Percentiles rank a stretch among this genome's conserved stretches.
These are phyloP conservation scores for Nepenthes mirabilis DNA, from an alignment of 148 eudicot genomes.

Conservation along the genomic window DNA sequence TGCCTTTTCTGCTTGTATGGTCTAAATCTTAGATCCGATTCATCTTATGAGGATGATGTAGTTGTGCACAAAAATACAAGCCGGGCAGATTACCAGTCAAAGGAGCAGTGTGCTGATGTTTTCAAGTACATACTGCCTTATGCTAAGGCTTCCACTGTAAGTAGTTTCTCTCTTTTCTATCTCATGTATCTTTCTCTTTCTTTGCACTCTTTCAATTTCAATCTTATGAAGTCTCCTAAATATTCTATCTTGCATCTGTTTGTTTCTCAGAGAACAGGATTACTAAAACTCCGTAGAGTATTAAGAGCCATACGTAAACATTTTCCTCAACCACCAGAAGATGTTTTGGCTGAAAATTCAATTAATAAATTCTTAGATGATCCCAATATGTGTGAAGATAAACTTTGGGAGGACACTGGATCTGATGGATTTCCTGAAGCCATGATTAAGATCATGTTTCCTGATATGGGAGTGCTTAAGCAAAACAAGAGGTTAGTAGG, in stretches of 20 bases:
- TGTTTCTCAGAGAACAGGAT: conserved; percentile 61
- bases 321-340: conserved; percentile 87
- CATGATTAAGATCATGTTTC: conserved; percentile 43
- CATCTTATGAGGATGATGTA: conserved; percentile 76
- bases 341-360: conserved; percentile 60
- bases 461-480: conserved; percentile 34
- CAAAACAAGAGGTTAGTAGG: conserved; percentile 29
- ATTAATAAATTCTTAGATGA: conserved; percentile 84
- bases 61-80: conserved; percentile 73
- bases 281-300: conserved; percentile 82
- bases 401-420: conserved; percentile 80
- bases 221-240: conserved; percentile 1
- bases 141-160: conserved; percentile 91
- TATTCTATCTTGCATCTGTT: conserved; percentile 1
- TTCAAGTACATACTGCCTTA: conserved; percentile 91
- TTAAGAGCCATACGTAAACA: conserved; percentile 93
- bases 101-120: conserved; percentile 99
- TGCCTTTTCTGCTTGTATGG: conserved; percentile 95
- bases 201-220: background rate
- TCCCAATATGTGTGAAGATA: conserved; percentile 71
- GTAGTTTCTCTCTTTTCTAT: conserved; percentile 12
- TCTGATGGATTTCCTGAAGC: conserved; percentile 62
- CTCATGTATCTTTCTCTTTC: conserved; percentile 4
- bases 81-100: conserved; percentile 91
- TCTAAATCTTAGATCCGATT: conserved; percentile 78